A percentile compares a stretch with the other conserved stretches of the same genome.
These are phyloP conservation scores for Venturia carpophila DNA, from an alignment of 2,329 filamentous ascomycete species.

Conservation along the genomic window DNA sequence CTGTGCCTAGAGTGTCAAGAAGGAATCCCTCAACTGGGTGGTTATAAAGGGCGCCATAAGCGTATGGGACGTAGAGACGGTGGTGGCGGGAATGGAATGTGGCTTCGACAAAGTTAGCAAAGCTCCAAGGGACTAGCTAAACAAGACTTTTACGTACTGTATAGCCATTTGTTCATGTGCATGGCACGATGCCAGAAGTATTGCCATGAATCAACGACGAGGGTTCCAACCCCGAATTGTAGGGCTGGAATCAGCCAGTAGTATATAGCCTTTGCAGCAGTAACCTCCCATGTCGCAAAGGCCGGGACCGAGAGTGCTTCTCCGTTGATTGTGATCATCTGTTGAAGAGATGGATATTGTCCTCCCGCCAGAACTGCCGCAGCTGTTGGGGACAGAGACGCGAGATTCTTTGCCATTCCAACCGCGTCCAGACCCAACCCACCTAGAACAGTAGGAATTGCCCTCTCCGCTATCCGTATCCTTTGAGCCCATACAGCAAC, in stretches of 20 bases:
- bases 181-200: slow-evolving; percentile 95
- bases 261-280: slow-evolving; percentile 69
- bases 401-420: slow-evolving; percentile 67
- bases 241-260: slow-evolving; percentile 65
- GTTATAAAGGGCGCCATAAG: slow-evolving; percentile 94
- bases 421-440: slow-evolving; percentile 68
- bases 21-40: slow-evolving; percentile 91
- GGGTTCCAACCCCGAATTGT: slow-evolving; percentile 68
- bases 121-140: slow-evolving; percentile 16
- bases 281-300: slow-evolving; percentile 78
- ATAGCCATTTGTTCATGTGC: slow-evolving; percentile 97
- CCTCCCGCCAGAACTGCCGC: slow-evolving; percentile 73
- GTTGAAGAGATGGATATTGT: slow-evolving; percentile 63
- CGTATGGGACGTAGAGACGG: slow-evolving; percentile 93
- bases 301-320: slow-evolving; percentile 50
- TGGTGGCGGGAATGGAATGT: slow-evolving; percentile 94
- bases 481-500: slow-evolving; percentile 83
- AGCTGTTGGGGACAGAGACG: slow-evolving; percentile 61
- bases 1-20: slow-evolving; percentile 82
- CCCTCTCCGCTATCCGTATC: slow-evolving; percentile 68
- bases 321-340: slow-evolving; percentile 48
- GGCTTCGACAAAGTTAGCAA: slow-evolving; percentile 40
- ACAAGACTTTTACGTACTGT: slow-evolving; percentile 56
- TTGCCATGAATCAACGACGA: slow-evolving; percentile 90
- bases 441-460: slow-evolving; percentile 63